Evolutionary conservation across 345 rosid species (phyloP).

Genomic region (Arabis hirsuta): DNA sequence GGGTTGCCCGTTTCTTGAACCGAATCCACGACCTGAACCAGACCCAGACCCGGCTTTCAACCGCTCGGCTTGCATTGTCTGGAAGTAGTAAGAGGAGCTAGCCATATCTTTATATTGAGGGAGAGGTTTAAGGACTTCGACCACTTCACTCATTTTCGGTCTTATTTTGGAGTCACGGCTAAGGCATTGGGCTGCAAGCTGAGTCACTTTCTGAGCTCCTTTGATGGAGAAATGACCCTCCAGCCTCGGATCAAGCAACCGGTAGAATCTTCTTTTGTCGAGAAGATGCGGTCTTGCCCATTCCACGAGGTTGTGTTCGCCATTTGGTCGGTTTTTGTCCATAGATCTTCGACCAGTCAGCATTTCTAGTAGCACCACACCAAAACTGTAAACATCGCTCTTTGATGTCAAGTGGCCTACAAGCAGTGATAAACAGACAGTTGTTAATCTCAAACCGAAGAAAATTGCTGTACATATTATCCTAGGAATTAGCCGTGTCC

Average conservation of each 20-base stretch:
- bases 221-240: conserved; percentile 82
- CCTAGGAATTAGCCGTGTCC: no score
- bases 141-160: conserved; percentile 91
- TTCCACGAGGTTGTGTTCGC: conserved; percentile 83
- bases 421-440: neutral
- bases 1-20: conserved; percentile 44
- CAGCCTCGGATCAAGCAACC: conserved; percentile 77
- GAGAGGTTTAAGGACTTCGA: conserved; percentile 71
- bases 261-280: conserved; percentile 78
- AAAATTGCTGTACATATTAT: no score
- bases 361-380: conserved; percentile 84
- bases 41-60: conserved; percentile 40
- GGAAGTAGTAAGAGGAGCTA: conserved; percentile 78
- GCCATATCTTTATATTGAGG: conserved; percentile 84
- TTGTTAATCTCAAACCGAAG: neutral
- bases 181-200: conserved; percentile 79
- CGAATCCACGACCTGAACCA: conserved; percentile 43
- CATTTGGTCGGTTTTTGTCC: conserved; percentile 82
- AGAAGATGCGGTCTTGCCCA: conserved; percentile 85
- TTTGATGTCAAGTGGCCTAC: conserved; percentile 86
- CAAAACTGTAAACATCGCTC: conserved; percentile 87
- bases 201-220: conserved; percentile 81
- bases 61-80: conserved; percentile 68
- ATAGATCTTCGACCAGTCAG: conserved; percentile 82
- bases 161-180: conserved; percentile 81